Conservation (phyloP, 371 early-diverging fungal species). For the Mortierella polycephala region DNA sequence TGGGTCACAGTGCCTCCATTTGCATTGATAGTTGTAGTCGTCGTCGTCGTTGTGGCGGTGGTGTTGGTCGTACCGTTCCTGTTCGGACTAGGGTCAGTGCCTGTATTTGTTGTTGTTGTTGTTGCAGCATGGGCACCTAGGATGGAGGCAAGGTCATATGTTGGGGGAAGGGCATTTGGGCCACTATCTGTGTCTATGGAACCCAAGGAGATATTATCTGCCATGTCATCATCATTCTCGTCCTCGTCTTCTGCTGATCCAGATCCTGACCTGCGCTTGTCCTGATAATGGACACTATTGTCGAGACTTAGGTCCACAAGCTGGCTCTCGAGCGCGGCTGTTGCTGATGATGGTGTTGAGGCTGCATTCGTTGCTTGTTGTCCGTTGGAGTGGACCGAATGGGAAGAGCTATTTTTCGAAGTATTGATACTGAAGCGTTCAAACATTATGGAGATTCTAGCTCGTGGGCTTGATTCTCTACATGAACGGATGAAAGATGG, state of each 20-base stretch:
- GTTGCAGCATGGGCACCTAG: constrained; percentile 33
- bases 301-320: constrained; percentile 27
- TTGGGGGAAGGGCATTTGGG: constrained; percentile 39
- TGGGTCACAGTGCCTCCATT: constrained; percentile 1
- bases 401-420: constrained; percentile 18
- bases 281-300: neutral
- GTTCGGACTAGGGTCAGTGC: constrained; percentile 3
- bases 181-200: constrained; percentile 38
- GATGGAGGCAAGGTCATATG: constrained; percentile 48
- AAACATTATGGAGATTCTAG: neutral
- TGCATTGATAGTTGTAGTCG: constrained; percentile 2
- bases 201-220: constrained; percentile 45
- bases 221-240: constrained; percentile 24
- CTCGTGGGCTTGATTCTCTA: too few species aligned
- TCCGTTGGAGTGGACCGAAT: constrained; percentile 15
- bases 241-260: constrained; percentile 19
- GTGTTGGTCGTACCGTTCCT: neutral
- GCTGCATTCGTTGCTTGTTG: neutral
- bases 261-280: constrained; percentile 8
- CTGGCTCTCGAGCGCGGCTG: constrained; percentile 21
- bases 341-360: neutral
- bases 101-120: constrained; percentile 7
- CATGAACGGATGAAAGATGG: neutral
- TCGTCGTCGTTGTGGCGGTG: constrained; percentile 1
- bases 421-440: neutral